Conservation (phyloP, 306 rosid genomes). For the Pterocarpus santalinus region DNA sequence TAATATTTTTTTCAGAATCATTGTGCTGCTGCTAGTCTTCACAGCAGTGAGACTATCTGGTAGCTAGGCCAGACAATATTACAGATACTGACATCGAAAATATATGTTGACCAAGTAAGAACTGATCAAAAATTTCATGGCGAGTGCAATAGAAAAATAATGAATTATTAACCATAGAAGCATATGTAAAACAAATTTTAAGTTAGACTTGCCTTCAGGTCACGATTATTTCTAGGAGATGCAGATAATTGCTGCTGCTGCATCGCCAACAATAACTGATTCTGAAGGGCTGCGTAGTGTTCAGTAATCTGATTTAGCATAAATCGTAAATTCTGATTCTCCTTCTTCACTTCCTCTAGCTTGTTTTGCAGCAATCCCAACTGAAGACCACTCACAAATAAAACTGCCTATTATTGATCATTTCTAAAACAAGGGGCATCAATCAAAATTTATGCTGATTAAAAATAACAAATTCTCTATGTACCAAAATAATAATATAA, state of each 20-base stretch:
- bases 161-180: constrained; percentile 18
- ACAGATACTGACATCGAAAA: neutral
- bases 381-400: constrained; percentile 37
- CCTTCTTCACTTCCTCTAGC: constrained; percentile 53
- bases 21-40: neutral
- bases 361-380: constrained; percentile 42
- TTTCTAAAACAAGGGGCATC: neutral
- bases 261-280: constrained; percentile 25
- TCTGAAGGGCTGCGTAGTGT: constrained; percentile 51
- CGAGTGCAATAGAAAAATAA: constrained; percentile 4
- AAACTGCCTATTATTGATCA: neutral
- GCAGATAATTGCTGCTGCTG: constrained; percentile 36
- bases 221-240: constrained; percentile 1
- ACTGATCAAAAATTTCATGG: neutral
- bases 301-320: constrained; percentile 48
- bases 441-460: constrained; percentile 19
- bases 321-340: constrained; percentile 50
- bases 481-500: too few species aligned
- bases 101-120: constrained; percentile 5
- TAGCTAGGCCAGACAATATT: neutral
- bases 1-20: neutral
- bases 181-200: neutral
- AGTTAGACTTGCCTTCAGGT: constrained; percentile 47
- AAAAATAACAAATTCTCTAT: neutral
- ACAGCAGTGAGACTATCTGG: neutral